A percentile compares a stretch with the other conserved stretches of the same genome.
These are phyloP conservation scores for Scutellaria barbata DNA, from an alignment of 257 asterid genomes.

Conservation along the genomic window DNA sequence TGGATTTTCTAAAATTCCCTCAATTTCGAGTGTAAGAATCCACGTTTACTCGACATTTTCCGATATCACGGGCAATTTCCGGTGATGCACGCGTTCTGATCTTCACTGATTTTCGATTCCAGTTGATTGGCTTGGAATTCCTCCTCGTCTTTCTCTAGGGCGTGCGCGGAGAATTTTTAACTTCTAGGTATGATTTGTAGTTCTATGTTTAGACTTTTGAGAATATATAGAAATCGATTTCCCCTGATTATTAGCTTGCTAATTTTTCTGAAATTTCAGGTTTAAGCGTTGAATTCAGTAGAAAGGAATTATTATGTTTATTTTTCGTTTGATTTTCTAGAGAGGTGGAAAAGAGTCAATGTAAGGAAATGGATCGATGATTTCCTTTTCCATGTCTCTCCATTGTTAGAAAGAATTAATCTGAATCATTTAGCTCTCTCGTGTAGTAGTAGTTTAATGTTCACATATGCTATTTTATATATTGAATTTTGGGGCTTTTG, in stretches of 20 bases:
- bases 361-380: not conserved
- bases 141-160: not conserved
- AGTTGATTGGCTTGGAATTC: not conserved
- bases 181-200: constrained; percentile 29
- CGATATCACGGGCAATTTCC: constrained; percentile 13
- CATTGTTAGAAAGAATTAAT: not conserved
- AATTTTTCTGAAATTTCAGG: constrained; percentile 13
- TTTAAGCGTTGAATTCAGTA: not conserved
- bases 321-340: not conserved
- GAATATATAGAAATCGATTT: not conserved
- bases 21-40: not conserved
- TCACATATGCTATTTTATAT: constrained; percentile 8
- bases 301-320: not conserved
- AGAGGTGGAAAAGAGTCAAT: not conserved
- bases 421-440: constrained; percentile 18
- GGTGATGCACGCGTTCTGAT: constrained; percentile 14
- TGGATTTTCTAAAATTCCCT: not conserved
- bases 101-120: not conserved
- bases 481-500: constrained; percentile 18
- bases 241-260: constrained; percentile 19
- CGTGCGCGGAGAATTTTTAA: constrained; percentile 11
- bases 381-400: not conserved
- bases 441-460: not conserved
- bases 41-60: not conserved
- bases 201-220: not conserved